phyloP scores from a whole-genome alignment of 495 filamentous ascomycete species.

The Collariella sp. region DNA sequence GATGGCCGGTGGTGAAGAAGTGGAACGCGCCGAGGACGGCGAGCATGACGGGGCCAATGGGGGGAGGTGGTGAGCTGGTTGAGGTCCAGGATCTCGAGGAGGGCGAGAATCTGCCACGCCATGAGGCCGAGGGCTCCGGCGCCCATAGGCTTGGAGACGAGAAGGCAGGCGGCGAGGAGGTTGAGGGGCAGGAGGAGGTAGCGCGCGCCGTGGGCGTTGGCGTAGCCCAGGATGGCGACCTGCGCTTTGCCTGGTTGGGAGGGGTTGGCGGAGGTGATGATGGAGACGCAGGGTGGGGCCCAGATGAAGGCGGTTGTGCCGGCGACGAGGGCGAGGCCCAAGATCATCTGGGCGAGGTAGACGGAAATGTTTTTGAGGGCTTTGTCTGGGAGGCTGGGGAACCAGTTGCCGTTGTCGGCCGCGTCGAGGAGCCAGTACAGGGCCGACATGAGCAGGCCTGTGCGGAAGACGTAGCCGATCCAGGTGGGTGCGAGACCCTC shows the following conservation, averaged over 20 bases:
- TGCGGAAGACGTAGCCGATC: constrained; percentile 72
- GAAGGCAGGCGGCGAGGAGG: constrained; percentile 61
- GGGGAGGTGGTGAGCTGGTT: constrained; percentile 55
- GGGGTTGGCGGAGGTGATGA: constrained; percentile 37
- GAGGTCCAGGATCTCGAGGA: constrained; percentile 81
- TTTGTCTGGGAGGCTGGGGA: constrained; percentile 48
- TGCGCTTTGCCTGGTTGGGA: constrained; percentile 38
- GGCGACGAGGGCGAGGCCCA: constrained; percentile 63
- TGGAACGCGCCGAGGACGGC: constrained; percentile 81
- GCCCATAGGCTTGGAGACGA: constrained; percentile 94
- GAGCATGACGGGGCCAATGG: constrained; percentile 76
- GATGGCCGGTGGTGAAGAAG: constrained; percentile 98
- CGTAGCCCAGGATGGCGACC: constrained; percentile 80
- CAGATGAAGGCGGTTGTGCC: constrained; percentile 63
- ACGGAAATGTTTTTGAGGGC: constrained; percentile 65
- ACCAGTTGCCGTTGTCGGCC: constrained; percentile 83
- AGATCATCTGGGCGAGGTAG: constrained; percentile 62
- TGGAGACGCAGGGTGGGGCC: constrained; percentile 64
- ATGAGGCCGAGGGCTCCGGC: constrained; percentile 70
- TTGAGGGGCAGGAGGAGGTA: constrained; percentile 79
- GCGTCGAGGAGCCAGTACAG: constrained; percentile 86
- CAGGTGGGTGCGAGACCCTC: constrained; percentile 74
- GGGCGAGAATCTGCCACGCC: constrained; percentile 74
- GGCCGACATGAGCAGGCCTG: constrained; percentile 65
- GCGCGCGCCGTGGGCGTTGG: constrained; percentile 83